phyloP scores from a whole-genome alignment of 345 rosid genomes.

The Anastatica hierochuntica region DNA sequence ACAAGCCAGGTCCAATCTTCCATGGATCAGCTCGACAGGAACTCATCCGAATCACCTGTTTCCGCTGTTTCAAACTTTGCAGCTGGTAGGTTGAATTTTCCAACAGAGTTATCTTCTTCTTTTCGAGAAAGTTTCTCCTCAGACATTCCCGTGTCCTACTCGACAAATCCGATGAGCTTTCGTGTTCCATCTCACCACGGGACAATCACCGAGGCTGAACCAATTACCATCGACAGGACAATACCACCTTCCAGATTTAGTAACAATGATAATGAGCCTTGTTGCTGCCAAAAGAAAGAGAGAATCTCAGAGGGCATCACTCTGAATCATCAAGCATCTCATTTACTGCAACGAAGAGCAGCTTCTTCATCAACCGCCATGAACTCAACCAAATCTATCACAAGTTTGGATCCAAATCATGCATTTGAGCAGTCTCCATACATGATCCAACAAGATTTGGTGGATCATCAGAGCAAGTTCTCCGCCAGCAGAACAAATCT shows the following conservation, averaged over 20 bases:
- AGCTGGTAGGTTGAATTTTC: constrained; percentile 32
- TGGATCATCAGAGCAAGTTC: constrained; percentile 14
- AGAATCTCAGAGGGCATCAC: constrained; percentile 37
- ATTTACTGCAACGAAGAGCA: constrained; percentile 45
- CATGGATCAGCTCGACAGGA: constrained; percentile 61
- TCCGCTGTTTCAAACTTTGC: constrained; percentile 71
- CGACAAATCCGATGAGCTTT: constrained; percentile 29
- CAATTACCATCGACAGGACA: constrained; percentile 30
- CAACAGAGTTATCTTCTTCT: constrained; percentile 31
- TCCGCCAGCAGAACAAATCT: constrained; percentile 6
- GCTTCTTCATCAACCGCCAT: constrained; percentile 34
- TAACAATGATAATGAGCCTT: constrained; percentile 47
- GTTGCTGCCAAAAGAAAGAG: constrained; percentile 91
- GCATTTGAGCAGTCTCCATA: constrained; percentile 23
- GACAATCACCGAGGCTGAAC: constrained; percentile 24
- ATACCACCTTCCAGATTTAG: constrained; percentile 33
- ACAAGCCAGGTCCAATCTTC: constrained; percentile 74
- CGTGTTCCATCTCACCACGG: constrained; percentile 29
- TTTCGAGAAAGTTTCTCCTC: constrained; percentile 29
- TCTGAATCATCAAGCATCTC: constrained; percentile 48
- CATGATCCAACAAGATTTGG: constrained; percentile 18
- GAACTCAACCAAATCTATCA: constrained; percentile 17
- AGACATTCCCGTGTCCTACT: constrained; percentile 24
- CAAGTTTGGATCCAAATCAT: constrained; percentile 25
- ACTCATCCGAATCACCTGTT: constrained; percentile 77